These are phyloP conservation scores for Microglena sp. DNA, from an alignment of 139 green algal species.

Conservation along the genomic window DNA sequence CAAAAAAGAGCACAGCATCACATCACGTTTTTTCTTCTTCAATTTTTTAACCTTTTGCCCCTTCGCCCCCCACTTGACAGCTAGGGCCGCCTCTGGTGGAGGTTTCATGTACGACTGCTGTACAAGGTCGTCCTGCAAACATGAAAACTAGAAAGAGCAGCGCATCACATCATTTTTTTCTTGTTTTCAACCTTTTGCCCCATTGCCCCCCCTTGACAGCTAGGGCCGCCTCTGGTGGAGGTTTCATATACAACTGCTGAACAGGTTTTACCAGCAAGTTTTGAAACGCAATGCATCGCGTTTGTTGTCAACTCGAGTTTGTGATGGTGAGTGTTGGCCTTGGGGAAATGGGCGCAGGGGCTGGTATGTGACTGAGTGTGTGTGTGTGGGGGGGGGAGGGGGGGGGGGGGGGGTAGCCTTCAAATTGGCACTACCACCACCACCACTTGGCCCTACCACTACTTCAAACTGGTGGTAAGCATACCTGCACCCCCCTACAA, in stretches of 20 bases:
- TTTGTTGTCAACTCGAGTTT: no score
- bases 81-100: constrained; percentile 47
- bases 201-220: constrained; percentile 51
- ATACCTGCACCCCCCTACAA: no score
- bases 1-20: background rate
- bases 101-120: constrained; percentile 51
- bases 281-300: no score
- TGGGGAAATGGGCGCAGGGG: no score
- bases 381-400: no score
- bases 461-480: no score
- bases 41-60: constrained; percentile 34
- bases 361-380: no score
- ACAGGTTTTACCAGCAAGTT: constrained; percentile 63
- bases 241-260: constrained; percentile 47
- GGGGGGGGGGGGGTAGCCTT: no score
- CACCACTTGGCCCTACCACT: no score
- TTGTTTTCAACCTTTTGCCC: constrained; percentile 18
- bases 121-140: constrained; percentile 63
- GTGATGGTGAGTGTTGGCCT: no score
- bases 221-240: constrained; percentile 48
- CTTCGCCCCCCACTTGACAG: constrained; percentile 53
- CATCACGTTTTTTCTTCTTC: constrained; percentile 15
- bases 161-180: constrained; percentile 11
- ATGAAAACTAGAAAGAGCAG: background rate
- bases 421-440: no score